phyloP scores from a whole-genome alignment of 106 monocot species.

The Dioscorea dumetorum region DNA sequence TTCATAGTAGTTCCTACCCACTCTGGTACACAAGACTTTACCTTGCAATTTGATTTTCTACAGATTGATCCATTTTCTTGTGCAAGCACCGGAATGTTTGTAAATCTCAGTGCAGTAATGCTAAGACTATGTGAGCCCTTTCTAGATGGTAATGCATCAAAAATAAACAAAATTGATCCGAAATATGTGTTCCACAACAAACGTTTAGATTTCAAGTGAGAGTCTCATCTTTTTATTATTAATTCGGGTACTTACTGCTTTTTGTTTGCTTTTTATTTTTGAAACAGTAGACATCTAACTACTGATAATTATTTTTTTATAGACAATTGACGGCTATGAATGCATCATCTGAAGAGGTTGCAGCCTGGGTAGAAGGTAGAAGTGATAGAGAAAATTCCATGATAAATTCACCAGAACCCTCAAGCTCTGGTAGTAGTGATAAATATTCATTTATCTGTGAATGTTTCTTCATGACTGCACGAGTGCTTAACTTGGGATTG shows the following conservation, averaged over 20 bases:
- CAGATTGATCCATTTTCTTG: constrained; percentile 69
- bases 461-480: constrained; percentile 97
- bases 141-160: constrained; percentile 62
- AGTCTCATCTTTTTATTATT: neutral
- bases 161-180: constrained; percentile 83
- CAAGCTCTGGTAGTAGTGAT: constrained; percentile 51
- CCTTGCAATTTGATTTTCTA: neutral
- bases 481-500: constrained; percentile 85
- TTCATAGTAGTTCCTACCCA: too few species aligned
- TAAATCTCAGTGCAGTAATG: constrained; percentile 92
- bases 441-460: constrained; percentile 99
- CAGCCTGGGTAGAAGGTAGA: constrained; percentile 35
- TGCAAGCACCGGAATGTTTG: constrained; percentile 87
- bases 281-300: neutral
- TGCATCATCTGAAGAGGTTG: constrained; percentile 88
- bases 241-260: constrained; percentile 5
- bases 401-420: constrained; percentile 51
- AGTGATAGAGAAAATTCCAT: constrained; percentile 22
- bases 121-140: constrained; percentile 97
- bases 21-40: too few species aligned
- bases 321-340: constrained; percentile 83
- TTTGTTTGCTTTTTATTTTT: constrained; percentile 1
- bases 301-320: constrained; percentile 4
- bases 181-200: constrained; percentile 61
- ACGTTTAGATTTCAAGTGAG: constrained; percentile 67